A percentile compares a stretch with the other conserved stretches of the same genome.
Evolutionary conservation across 208 protist species (phyloP).

Genomic region (Wallacemonas rigidus): DNA sequence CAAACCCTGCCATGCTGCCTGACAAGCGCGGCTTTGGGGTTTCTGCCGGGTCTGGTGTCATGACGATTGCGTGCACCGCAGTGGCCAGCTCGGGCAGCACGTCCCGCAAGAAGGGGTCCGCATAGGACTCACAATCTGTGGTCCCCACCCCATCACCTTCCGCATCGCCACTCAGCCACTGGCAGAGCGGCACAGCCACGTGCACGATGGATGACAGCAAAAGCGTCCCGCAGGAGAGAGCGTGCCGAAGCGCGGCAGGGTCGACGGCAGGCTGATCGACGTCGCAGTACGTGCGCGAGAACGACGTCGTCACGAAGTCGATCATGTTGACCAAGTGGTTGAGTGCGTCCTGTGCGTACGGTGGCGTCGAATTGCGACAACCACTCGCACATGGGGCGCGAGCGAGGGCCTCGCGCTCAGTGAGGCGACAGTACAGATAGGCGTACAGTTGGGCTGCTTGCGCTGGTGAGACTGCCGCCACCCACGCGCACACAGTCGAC

Average conservation of each 20-base stretch:
- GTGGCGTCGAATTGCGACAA: not conserved
- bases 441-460: slow-evolving; percentile 8
- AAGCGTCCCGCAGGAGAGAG: not conserved
- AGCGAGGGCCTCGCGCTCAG: not conserved
- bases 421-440: slow-evolving; percentile 7
- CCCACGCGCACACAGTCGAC: slow-evolving; percentile 1
- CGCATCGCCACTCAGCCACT: slow-evolving; percentile 9
- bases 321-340: not conserved
- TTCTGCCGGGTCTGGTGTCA: not conserved
- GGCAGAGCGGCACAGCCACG: slow-evolving; percentile 12
- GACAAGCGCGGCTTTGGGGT: not conserved
- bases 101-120: not conserved
- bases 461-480: not conserved
- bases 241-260: not conserved
- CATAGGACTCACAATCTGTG: too few species aligned
- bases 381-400: not conserved
- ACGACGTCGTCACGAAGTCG: not conserved
- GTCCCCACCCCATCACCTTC: not conserved
- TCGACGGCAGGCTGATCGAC: not conserved
- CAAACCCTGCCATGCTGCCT: slow-evolving; percentile 1
- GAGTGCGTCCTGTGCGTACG: not conserved
- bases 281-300: not conserved
- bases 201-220: slow-evolving; percentile 4
- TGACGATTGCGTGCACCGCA: not conserved
- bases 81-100: not conserved